Percentiles rank a stretch among this genome's conserved stretches.
Evolutionary conservation across 345 rosid genomes (phyloP).

Genomic region (Cardamine occulta): DNA sequence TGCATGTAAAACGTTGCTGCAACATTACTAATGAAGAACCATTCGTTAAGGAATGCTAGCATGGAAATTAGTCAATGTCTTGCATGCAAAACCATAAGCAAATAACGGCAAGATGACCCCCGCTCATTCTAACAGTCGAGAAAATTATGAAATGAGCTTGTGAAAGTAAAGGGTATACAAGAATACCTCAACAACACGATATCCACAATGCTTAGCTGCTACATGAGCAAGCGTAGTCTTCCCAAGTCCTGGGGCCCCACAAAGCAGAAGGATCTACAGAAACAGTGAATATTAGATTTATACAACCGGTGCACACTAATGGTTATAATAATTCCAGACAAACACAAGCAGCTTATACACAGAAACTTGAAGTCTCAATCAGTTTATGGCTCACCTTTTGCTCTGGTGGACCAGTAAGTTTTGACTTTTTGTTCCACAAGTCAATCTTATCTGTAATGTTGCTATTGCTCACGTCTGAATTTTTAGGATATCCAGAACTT

Average conservation of each 20-base stretch:
- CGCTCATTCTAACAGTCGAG: neutral
- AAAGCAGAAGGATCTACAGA: conserved; percentile 88
- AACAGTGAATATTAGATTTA: conserved; percentile 27
- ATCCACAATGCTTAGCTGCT: conserved; percentile 98
- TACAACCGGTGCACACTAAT: neutral
- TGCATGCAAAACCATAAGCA: conserved; percentile 14
- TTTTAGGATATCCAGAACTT: conserved; percentile 47
- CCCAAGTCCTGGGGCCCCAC: conserved; percentile 99
- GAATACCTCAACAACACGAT: conserved; percentile 89
- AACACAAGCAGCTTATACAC: neutral
- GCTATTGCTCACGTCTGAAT: conserved; percentile 44
- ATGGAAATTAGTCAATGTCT: neutral
- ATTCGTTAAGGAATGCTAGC: conserved; percentile 7
- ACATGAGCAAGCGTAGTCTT: conserved; percentile 98
- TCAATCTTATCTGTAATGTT: conserved; percentile 52
- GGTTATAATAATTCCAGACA: conserved; percentile 23
- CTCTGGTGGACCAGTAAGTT: conserved; percentile 73
- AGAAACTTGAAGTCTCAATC: conserved; percentile 8
- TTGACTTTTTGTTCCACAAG: conserved; percentile 55
- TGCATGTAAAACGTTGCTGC: neutral
- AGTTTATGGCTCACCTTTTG: conserved; percentile 67
- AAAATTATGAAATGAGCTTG: conserved; percentile 13
- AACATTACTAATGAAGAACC: conserved; percentile 5
- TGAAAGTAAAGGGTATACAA: conserved; percentile 36
- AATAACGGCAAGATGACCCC: neutral